Evolutionary conservation across 495 filamentous ascomycete species (phyloP).

Genomic region (Penicillium canescens): DNA sequence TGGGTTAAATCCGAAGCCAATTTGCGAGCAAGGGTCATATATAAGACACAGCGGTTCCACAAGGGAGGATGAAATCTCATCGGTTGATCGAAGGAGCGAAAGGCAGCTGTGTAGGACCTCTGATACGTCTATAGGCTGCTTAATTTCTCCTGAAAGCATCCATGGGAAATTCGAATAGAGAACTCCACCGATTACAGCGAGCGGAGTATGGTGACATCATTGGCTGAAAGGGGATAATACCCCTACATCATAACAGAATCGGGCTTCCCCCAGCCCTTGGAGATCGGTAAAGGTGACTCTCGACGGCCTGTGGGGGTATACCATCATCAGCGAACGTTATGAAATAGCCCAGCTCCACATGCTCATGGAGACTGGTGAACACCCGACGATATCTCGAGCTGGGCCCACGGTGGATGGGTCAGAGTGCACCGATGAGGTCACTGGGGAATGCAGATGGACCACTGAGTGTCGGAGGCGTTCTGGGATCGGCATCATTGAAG

Average conservation of each 20-base stretch:
- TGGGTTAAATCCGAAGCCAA: background rate
- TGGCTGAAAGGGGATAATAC: slow-evolving; percentile 16
- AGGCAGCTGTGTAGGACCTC: slow-evolving; percentile 1
- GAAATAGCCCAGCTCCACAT: slow-evolving; percentile 28
- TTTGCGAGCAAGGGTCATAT: slow-evolving; percentile 17
- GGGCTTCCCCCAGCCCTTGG: slow-evolving; percentile 1
- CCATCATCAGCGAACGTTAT: slow-evolving; percentile 19
- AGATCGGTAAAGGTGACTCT: background rate
- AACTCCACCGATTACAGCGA: slow-evolving; percentile 10
- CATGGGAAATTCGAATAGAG: slow-evolving; percentile 3
- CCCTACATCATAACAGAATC: slow-evolving; percentile 21
- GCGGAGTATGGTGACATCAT: slow-evolving; percentile 28
- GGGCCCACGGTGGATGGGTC: slow-evolving; percentile 19
- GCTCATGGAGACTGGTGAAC: slow-evolving; percentile 20
- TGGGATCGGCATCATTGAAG: slow-evolving; percentile 19
- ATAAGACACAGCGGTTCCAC: slow-evolving; percentile 9
- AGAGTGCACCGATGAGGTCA: slow-evolving; percentile 36
- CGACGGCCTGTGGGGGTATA: slow-evolving; percentile 7
- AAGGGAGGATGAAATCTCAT: slow-evolving; percentile 18
- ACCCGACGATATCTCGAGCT: slow-evolving; percentile 12
- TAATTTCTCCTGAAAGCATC: slow-evolving; percentile 11
- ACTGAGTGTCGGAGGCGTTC: slow-evolving; percentile 6
- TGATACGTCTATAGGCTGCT: slow-evolving; percentile 15
- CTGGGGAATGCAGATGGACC: slow-evolving; percentile 26
- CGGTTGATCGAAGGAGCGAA: slow-evolving; percentile 14